phyloP scores from a whole-genome alignment of 768 basidiomycete species.

The Tulasnella sp. region DNA sequence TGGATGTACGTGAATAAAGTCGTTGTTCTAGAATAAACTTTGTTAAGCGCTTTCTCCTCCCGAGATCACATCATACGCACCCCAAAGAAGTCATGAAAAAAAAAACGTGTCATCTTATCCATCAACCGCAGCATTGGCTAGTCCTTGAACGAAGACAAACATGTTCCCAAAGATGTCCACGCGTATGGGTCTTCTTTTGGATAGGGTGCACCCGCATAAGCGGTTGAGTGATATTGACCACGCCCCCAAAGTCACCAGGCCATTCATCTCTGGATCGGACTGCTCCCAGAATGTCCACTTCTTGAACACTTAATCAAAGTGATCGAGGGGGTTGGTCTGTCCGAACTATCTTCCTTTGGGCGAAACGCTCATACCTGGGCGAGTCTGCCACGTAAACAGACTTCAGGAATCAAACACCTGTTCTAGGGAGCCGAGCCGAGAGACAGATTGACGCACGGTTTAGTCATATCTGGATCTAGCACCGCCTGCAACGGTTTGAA shows the following conservation, averaged over 20 bases:
- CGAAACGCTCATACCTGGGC: conserved; percentile 40
- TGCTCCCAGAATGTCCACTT: conserved; percentile 39
- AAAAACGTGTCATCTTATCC: conserved; percentile 38
- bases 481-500: conserved; percentile 66
- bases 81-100: conserved; percentile 60
- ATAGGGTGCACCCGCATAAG: conserved; percentile 63
- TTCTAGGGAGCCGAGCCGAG: background rate
- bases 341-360: conserved; percentile 34
- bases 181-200: conserved; percentile 72
- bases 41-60: background rate
- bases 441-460: conserved; percentile 20
- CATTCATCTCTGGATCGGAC: conserved; percentile 43
- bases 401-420: background rate
- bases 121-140: conserved; percentile 63
- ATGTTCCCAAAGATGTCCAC: conserved; percentile 72
- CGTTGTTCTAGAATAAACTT: conserved; percentile 42
- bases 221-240: background rate
- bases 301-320: conserved; percentile 38
- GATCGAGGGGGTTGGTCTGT: conserved; percentile 41
- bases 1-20: conserved; percentile 65
- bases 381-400: background rate
- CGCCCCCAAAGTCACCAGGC: background rate
- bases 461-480: conserved; percentile 32
- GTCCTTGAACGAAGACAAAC: conserved; percentile 82
- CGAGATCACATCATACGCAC: conserved; percentile 33